phyloP scores from a whole-genome alignment of 495 filamentous ascomycete species.

The Penicilliopsis zonata region DNA sequence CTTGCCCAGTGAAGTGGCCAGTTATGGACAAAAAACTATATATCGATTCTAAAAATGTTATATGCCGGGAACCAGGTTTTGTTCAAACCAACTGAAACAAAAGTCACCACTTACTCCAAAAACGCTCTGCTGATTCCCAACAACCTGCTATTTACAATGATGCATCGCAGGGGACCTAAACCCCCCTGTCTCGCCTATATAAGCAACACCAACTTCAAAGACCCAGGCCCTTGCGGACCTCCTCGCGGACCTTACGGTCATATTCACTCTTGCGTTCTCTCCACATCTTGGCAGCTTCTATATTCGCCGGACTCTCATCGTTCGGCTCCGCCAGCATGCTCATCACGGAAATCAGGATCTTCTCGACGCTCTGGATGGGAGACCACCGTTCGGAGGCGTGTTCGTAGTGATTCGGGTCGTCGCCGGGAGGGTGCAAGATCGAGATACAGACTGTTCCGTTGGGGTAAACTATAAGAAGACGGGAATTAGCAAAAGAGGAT shows the following conservation, averaged over 20 bases:
- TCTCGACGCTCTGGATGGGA: conserved; percentile 94
- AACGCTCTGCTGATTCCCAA: too few relatives aligned
- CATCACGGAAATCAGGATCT: conserved; percentile 96
- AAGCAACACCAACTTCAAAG: conserved; percentile 19
- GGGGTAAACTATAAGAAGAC: conserved; percentile 58
- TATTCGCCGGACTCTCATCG: conserved; percentile 95
- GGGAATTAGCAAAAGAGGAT: not conserved
- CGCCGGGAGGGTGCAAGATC: conserved; percentile 95
- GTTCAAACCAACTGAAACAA: not conserved
- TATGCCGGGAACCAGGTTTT: not conserved
- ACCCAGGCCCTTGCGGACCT: conserved; percentile 57
- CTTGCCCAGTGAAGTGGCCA: not conserved
- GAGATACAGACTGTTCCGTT: conserved; percentile 91
- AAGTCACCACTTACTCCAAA: too few relatives aligned
- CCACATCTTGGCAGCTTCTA: conserved; percentile 99
- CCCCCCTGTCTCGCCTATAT: too few relatives aligned
- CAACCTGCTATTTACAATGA: too few relatives aligned
- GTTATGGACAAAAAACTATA: not conserved
- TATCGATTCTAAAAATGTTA: not conserved
- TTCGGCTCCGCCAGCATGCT: conserved; percentile 98
- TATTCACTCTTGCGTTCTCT: conserved; percentile 74
- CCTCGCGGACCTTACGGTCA: conserved; percentile 73
- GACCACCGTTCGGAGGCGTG: conserved; percentile 91
- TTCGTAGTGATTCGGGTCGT: conserved; percentile 98
- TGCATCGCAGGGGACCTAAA: too few relatives aligned